Conservation (phyloP, 2,329 filamentous ascomycete genomes). For the Ceratocystiopsis sp. region DNA sequence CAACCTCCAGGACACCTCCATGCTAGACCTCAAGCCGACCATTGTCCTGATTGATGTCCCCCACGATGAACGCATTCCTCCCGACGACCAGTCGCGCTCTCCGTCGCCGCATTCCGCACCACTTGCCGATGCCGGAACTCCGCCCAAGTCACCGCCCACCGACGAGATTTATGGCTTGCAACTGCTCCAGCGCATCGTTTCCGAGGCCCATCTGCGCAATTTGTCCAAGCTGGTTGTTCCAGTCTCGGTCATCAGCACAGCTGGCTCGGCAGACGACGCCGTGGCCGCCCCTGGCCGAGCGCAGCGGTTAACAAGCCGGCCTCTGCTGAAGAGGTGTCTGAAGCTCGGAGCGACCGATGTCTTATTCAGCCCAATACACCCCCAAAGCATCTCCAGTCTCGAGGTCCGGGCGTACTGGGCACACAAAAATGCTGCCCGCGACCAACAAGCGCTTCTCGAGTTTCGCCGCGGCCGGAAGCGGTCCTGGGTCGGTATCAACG, state of each 20-base stretch:
- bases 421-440: conserved; percentile 57
- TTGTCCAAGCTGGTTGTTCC: conserved; percentile 39
- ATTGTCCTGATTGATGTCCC: conserved; percentile 41
- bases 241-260: conserved; percentile 33
- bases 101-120: conserved; percentile 25
- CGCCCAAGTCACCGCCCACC: conserved; percentile 17
- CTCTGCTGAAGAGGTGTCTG: conserved; percentile 51
- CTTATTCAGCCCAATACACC: conserved; percentile 60
- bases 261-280: conserved; percentile 9
- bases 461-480: conserved; percentile 62
- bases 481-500: conserved; percentile 80
- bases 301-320: conserved; percentile 17
- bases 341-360: conserved; percentile 81
- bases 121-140: conserved; percentile 6
- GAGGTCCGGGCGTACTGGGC: conserved; percentile 72
- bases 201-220: conserved; percentile 38
- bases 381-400: conserved; percentile 56
- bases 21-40: conserved; percentile 36
- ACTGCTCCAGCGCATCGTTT: conserved; percentile 38
- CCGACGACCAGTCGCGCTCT: conserved; percentile 20
- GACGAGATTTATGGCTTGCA: conserved; percentile 38
- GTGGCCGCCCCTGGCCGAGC: conserved; percentile 4
- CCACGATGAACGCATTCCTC: conserved; percentile 26
- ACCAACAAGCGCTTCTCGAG: conserved; percentile 55
- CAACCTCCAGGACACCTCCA: conserved; percentile 33